Conservation (phyloP, 306 rosid species). For the Begonia loranthoides region DNA sequence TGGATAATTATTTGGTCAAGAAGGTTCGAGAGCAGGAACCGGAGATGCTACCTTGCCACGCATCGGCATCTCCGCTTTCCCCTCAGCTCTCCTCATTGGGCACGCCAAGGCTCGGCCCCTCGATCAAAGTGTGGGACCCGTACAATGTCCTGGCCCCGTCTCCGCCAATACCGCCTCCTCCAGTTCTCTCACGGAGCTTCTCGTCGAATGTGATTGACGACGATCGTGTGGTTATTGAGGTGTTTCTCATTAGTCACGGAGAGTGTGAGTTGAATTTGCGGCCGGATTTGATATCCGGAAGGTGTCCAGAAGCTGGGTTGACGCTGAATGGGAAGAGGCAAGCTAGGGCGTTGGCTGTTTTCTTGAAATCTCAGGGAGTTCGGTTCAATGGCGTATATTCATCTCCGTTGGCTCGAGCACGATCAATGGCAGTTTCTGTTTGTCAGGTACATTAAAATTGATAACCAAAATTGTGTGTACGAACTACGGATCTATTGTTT, state of each 20-base stretch:
- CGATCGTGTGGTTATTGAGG: slow-evolving; percentile 61
- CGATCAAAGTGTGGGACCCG: slow-evolving; percentile 97
- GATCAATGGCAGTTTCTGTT: slow-evolving; percentile 58
- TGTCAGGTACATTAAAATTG: slow-evolving; percentile 37
- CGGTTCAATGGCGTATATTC: slow-evolving; percentile 64
- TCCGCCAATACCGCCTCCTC: slow-evolving; percentile 37
- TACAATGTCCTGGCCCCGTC: slow-evolving; percentile 78
- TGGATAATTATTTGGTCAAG: slow-evolving; percentile 40
- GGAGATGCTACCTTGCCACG: slow-evolving; percentile 84
- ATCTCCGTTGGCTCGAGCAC: slow-evolving; percentile 78
- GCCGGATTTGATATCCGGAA: slow-evolving; percentile 67
- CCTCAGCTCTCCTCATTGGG: slow-evolving; percentile 90
- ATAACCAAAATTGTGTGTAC: not conserved
- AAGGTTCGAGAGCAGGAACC: slow-evolving; percentile 92
- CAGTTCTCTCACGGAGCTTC: slow-evolving; percentile 44
- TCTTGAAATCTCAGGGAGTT: slow-evolving; percentile 73
- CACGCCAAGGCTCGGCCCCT: slow-evolving; percentile 82
- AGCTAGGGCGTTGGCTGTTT: slow-evolving; percentile 90
- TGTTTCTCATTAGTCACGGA: slow-evolving; percentile 76
- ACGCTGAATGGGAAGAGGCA: slow-evolving; percentile 71
- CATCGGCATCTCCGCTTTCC: slow-evolving; percentile 90
- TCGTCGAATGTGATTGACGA: slow-evolving; percentile 28
- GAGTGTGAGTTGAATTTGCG: slow-evolving; percentile 68
- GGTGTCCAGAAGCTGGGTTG: slow-evolving; percentile 50
- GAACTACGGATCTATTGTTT: slow-evolving; percentile 1